Evolutionary conservation across 331 rosid genomes (phyloP).

Genomic region (Spiraea crenata): DNA sequence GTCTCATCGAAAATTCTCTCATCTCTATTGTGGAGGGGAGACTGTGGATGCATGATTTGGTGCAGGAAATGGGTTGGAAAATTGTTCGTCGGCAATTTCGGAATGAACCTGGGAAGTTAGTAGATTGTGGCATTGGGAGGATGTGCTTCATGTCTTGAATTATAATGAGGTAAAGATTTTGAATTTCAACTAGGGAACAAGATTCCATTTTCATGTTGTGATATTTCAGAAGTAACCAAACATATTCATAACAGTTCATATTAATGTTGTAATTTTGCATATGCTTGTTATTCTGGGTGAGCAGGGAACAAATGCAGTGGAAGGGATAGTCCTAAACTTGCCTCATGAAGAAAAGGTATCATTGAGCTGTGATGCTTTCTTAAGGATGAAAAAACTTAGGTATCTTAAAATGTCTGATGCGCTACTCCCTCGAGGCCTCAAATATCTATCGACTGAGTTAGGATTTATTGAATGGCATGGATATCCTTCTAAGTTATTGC

Average conservation of each 20-base stretch:
- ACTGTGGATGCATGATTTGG: conserved; percentile 21
- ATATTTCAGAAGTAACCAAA: too few species aligned
- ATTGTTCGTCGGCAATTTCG: background rate
- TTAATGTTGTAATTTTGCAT: too few species aligned
- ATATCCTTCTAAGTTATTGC: conserved; percentile 7
- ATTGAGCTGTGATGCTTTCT: background rate
- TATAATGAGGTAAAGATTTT: background rate
- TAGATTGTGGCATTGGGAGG: conserved; percentile 4
- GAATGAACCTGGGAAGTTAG: background rate
- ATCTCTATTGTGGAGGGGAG: background rate
- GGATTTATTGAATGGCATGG: background rate
- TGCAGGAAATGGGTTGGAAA: conserved; percentile 5
- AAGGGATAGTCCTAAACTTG: conserved; percentile 18
- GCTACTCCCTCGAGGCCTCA: background rate
- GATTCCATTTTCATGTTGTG: too few species aligned
- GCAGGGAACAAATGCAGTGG: conserved; percentile 17
- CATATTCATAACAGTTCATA: too few species aligned
- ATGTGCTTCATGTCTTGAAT: background rate
- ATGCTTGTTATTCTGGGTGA: background rate
- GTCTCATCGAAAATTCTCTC: background rate
- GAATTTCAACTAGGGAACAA: too few species aligned
- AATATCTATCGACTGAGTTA: background rate
- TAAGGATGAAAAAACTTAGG: conserved; percentile 13
- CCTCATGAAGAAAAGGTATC: background rate
- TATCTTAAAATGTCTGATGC: conserved; percentile 3